These are phyloP conservation scores for Halteria grandinella DNA, from an alignment of 73 alveolate species.

Conservation along the genomic window DNA sequence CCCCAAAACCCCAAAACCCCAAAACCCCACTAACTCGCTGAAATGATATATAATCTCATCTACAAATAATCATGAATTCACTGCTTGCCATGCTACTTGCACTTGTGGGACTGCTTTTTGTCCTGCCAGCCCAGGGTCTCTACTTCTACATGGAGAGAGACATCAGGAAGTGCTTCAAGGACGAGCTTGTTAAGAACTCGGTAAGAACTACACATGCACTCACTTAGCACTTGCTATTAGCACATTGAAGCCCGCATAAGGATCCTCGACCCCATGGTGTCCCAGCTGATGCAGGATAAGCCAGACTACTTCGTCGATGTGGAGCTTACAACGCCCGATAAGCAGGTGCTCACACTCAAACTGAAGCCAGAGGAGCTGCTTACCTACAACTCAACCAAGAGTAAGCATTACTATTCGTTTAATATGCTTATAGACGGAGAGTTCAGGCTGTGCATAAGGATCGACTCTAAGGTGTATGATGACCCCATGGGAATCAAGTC, in stretches of 20 bases:
- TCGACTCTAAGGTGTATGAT: not conserved
- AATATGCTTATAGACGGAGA: slow-evolving; percentile 10
- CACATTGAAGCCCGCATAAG: slow-evolving; percentile 17
- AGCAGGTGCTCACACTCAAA: not conserved
- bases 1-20: too few species aligned
- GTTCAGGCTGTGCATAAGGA: not conserved
- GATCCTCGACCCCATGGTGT: not conserved
- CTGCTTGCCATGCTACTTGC: too few species aligned
- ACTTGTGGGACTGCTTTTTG: too few species aligned
- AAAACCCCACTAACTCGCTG: too few species aligned
- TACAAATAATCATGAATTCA: too few species aligned
- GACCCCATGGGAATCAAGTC: slow-evolving; percentile 12
- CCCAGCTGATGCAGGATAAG: not conserved
- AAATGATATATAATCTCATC: too few species aligned
- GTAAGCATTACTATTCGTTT: not conserved
- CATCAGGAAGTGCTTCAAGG: slow-evolving; percentile 23
- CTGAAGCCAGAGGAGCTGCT: slow-evolving; percentile 8
- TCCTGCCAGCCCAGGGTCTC: slow-evolving; percentile 6
- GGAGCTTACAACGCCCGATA: not conserved
- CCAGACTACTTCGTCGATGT: not conserved
- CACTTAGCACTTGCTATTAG: not conserved
- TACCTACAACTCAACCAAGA: not conserved
- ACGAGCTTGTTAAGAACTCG: slow-evolving; percentile 23
- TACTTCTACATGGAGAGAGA: slow-evolving; percentile 17
- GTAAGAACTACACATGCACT: not conserved